Percentiles rank a stretch among this genome's conserved stretches.
Conservation (phyloP, 352 stramenopile genomes). For the Phytophthora cryptogea region DNA sequence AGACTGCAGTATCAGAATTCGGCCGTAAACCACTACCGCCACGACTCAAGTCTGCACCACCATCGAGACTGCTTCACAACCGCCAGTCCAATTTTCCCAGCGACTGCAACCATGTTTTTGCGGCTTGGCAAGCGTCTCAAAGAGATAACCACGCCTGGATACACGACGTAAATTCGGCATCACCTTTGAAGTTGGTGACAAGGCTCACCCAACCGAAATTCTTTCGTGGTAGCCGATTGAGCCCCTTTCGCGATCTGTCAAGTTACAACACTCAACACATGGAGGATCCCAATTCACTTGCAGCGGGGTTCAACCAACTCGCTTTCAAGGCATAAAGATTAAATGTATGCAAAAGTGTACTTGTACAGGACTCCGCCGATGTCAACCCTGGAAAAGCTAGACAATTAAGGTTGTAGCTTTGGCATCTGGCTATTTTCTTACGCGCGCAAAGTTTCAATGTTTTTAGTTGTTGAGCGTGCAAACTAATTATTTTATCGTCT, state of each 20-base stretch:
- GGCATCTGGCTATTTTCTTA: too few species aligned
- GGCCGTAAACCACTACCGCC: not conserved
- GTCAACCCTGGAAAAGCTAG: too few species aligned
- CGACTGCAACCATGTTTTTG: conserved; percentile 18
- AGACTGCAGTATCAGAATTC: not conserved
- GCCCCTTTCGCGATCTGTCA: conserved; percentile 3
- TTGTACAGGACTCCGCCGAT: too few species aligned
- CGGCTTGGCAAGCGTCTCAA: conserved; percentile 13
- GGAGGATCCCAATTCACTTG: not conserved
- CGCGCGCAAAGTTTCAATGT: too few species aligned
- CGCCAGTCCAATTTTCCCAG: not conserved
- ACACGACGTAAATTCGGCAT: conserved; percentile 17
- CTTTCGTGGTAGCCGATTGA: conserved; percentile 5
- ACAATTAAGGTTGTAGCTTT: too few species aligned
- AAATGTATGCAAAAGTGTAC: too few species aligned
- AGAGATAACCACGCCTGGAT: conserved; percentile 11
- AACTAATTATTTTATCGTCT: not conserved
- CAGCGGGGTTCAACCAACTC: too few species aligned
- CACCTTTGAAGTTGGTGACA: conserved; percentile 11
- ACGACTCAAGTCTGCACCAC: not conserved
- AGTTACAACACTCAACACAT: not conserved
- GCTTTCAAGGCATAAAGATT: too few species aligned
- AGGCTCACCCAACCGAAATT: not conserved
- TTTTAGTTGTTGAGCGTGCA: too few species aligned
- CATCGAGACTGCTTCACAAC: not conserved